Percentiles rank a stretch among this genome's conserved stretches.
phyloP scores from a whole-genome alignment of 2,329 filamentous ascomycete species.

The Colletotrichum spaethianum region DNA sequence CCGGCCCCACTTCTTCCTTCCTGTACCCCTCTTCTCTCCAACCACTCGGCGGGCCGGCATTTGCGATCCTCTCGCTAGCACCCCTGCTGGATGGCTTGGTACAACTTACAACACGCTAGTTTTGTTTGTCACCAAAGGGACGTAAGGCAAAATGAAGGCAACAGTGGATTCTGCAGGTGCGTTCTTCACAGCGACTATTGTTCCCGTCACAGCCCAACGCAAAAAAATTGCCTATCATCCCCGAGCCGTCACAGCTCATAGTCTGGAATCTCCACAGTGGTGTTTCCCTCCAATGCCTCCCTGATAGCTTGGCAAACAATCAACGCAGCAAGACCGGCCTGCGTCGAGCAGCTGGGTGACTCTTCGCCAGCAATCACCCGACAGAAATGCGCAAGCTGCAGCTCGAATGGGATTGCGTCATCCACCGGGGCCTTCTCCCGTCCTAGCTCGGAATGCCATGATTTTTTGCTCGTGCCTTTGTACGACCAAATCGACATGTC shows the following conservation, averaged over 20 bases:
- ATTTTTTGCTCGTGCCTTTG: slow-evolving; percentile 52
- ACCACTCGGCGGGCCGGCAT: background rate
- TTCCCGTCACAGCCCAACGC: background rate
- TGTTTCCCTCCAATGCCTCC: slow-evolving; percentile 55
- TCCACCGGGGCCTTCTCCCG: slow-evolving; percentile 46
- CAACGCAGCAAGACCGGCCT: slow-evolving; percentile 66
- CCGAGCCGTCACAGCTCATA: slow-evolving; percentile 20
- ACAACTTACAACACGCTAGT: no score
- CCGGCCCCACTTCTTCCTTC: background rate
- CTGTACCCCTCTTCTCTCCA: background rate
- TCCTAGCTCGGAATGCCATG: slow-evolving; percentile 57
- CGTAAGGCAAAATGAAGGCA: fast-evolving
- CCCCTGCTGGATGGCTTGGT: background rate
- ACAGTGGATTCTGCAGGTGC: background rate
- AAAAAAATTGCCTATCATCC: background rate
- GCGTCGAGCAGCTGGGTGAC: slow-evolving; percentile 61
- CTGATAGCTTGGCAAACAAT: slow-evolving; percentile 67
- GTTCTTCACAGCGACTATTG: background rate
- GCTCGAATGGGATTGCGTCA: slow-evolving; percentile 60
- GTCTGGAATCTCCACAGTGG: slow-evolving; percentile 44
- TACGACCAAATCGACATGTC: slow-evolving; percentile 68
- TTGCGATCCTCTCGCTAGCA: background rate
- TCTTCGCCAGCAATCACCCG: slow-evolving; percentile 60
- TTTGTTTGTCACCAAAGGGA: no score
- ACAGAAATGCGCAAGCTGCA: slow-evolving; percentile 67